Base-by-base conservation (phyloP, 148 eudicot genomes). In the Salicornia ramosissima region DNA sequence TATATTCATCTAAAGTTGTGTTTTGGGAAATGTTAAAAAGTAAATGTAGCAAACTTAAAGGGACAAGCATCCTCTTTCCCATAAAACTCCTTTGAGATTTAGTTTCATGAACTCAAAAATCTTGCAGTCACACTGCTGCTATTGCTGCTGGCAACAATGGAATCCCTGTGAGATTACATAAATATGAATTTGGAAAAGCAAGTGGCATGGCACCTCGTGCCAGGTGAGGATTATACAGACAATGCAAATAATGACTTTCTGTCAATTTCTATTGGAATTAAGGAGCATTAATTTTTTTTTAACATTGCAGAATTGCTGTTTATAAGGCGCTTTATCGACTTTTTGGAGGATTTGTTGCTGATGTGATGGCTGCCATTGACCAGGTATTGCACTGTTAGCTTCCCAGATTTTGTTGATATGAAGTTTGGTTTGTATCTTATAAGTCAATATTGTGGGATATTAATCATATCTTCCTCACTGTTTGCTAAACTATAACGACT, bases 131-230 rank as follows among this genome's bases (percentile, higher is more conserved):
- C 77, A 94, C 91, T 64, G 99, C 97, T 43, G 87, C 99, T 74
- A 94, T 90, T 82, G 97, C 99, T 74, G 99, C 99, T 70, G 99
- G 99, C 34, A 94, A 94, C 68, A 90, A 94, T 80, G 97, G 97
- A 61, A 81, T 94, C 71, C 96, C 92, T 45, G 99, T 94, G 77
- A 83, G 86, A 81, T 76, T 94, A 81, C 96, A 94, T 74, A 92
- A 92, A 77, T 83, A 65, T 83, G 97, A 94, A 77, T 88, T 85
- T 75, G 99, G 99, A 75, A 84, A 82, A 86, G 99, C 97, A 67
- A 94, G 99, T 86, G 99, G 98, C 68, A 94, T 94, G 99, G 99
- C 99, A 75, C 99, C 99, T 15, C 91, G 97, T 67, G 99, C 97
- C 52, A 87, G 99, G 98, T 88, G 67, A 76, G 71, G 25, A 69